These are phyloP conservation scores for Tricholoma terreum DNA, from an alignment of 768 basidiomycete genomes.

Conservation along the genomic window DNA sequence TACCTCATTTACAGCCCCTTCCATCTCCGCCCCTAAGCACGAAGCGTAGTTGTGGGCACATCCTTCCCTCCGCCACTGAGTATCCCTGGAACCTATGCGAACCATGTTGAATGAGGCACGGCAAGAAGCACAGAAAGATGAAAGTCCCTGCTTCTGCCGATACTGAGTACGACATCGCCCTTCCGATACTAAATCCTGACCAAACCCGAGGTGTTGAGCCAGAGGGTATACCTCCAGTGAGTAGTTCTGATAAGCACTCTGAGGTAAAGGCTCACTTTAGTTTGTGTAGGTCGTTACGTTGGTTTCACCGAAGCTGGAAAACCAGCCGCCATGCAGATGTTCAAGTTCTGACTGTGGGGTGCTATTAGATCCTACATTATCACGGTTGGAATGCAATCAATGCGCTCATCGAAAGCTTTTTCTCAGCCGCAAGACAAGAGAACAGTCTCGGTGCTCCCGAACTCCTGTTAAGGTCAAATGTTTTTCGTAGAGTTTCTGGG, in stretches of 20 bases:
- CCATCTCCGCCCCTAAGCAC: too few relatives aligned
- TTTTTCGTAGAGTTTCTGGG: background rate
- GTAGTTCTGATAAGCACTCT: background rate
- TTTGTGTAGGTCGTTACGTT: slow-evolving; percentile 6
- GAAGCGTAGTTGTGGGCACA: slow-evolving; percentile 28
- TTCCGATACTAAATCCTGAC: background rate
- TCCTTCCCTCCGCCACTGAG: too few relatives aligned
- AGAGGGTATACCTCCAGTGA: slow-evolving; percentile 6
- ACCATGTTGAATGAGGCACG: too few relatives aligned
- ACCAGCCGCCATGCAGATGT: slow-evolving; percentile 14
- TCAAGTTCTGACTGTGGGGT: slow-evolving; percentile 23
- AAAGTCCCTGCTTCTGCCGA: too few relatives aligned
- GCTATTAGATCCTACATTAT: slow-evolving; percentile 10
- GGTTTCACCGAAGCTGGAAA: background rate
- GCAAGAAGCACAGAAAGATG: too few relatives aligned
- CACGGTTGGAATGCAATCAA: slow-evolving; percentile 23
- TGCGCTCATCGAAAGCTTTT: slow-evolving; percentile 23
- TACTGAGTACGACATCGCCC: slow-evolving; percentile 15
- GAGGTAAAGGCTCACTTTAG: background rate
- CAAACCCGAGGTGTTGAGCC: background rate
- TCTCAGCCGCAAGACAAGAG: slow-evolving; percentile 8
- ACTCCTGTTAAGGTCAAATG: slow-evolving; percentile 1
- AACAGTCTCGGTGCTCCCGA: background rate
- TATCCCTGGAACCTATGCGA: too few relatives aligned
- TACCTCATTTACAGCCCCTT: too few relatives aligned